phyloP scores from a whole-genome alignment of 2,329 filamentous ascomycete species.

The Pezicula radicicola region DNA sequence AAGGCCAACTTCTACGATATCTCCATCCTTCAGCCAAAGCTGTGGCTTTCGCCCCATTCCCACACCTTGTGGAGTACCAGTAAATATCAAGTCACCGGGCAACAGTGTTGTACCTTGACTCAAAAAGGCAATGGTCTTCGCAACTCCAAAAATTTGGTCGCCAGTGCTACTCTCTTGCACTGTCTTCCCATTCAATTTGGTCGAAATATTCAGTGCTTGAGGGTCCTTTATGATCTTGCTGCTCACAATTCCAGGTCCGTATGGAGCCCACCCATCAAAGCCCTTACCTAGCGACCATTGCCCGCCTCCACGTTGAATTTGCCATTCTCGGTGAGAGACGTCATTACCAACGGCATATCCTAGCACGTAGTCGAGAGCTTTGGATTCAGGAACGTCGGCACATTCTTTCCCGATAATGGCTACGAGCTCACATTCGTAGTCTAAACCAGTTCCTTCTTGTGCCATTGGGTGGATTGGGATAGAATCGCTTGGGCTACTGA shows the following conservation, averaged over 20 bases:
- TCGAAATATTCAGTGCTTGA: conserved; percentile 52
- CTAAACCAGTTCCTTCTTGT: conserved; percentile 63
- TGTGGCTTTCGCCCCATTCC: conserved; percentile 66
- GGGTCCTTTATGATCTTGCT: conserved; percentile 52
- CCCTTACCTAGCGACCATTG: conserved; percentile 73
- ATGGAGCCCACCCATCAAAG: conserved; percentile 74
- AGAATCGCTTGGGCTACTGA: conserved; percentile 61
- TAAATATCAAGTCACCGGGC: conserved; percentile 65
- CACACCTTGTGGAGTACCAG: conserved; percentile 68
- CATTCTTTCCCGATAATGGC: conserved; percentile 68
- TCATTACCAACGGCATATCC: conserved; percentile 77
- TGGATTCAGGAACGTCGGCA: conserved; percentile 58
- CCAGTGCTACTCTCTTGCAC: conserved; percentile 55
- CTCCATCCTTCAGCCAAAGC: conserved; percentile 67
- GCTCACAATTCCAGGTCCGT: conserved; percentile 68
- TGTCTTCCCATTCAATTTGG: conserved; percentile 55
- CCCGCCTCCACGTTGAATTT: conserved; percentile 62
- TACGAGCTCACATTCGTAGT: conserved; percentile 81
- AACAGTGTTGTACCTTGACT: conserved; percentile 60
- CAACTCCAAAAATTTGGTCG: conserved; percentile 63
- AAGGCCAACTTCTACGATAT: conserved; percentile 65
- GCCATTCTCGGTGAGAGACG: conserved; percentile 77
- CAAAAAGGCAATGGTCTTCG: conserved; percentile 55
- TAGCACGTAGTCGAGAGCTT: conserved; percentile 69
- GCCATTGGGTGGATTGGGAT: conserved; percentile 65